phyloP scores from a whole-genome alignment of 2,329 filamentous ascomycete species.

The Colletotrichum kahawae region DNA sequence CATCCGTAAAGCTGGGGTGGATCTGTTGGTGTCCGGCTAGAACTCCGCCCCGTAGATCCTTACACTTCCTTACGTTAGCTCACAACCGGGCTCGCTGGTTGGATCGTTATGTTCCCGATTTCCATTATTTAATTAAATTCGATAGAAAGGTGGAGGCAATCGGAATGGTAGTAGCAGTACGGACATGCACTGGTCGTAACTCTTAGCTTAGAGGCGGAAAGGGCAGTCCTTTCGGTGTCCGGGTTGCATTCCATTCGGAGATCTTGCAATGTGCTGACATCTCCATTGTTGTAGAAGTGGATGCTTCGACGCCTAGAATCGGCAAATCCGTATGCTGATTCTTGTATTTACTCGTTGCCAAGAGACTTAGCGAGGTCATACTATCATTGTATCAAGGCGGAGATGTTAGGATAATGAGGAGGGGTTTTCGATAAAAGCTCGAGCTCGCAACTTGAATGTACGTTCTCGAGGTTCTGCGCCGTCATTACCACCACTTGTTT shows the following conservation, averaged over 20 bases:
- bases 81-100: neutral
- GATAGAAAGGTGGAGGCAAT: neutral
- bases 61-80: neutral
- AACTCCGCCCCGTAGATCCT: neutral
- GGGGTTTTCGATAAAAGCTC: neutral
- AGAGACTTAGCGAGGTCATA: neutral
- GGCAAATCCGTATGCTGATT: neutral
- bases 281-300: neutral
- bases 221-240: neutral
- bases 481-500: neutral
- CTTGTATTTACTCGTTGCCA: neutral
- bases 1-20: neutral
- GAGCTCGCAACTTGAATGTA: neutral
- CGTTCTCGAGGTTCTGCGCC: rapidly evolving
- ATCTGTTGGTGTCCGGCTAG: neutral
- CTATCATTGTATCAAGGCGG: too few relatives aligned
- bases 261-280: neutral
- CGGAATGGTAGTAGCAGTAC: neutral
- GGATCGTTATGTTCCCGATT: neutral
- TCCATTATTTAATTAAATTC: neutral
- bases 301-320: neutral
- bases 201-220: neutral
- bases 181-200: neutral
- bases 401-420: neutral
- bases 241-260: neutral